Conservation (phyloP, 176 grass and related monocot species). For the Aegilops longissima region DNA sequence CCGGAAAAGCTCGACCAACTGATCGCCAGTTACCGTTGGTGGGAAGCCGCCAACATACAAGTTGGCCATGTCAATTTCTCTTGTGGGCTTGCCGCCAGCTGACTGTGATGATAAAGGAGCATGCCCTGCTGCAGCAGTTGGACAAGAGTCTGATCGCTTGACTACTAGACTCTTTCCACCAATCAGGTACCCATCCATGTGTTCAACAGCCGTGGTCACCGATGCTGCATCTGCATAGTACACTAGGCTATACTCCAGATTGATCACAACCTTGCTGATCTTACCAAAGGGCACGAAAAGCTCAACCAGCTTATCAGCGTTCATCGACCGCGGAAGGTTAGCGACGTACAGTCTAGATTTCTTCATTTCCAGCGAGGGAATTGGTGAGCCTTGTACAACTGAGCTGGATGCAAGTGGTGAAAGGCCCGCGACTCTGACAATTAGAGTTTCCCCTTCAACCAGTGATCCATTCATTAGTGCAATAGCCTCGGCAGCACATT, state of each 20-base stretch:
- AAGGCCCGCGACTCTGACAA: slow-evolving; percentile 47
- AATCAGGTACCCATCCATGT: slow-evolving; percentile 57
- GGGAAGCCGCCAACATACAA: slow-evolving; percentile 56
- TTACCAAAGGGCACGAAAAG: slow-evolving; percentile 63
- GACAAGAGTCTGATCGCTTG: slow-evolving; percentile 10
- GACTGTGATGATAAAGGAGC: slow-evolving; percentile 7
- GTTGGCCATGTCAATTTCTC: slow-evolving; percentile 58
- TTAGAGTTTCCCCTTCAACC: slow-evolving; percentile 49
- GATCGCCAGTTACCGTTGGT: slow-evolving; percentile 36
- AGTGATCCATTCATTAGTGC: slow-evolving; percentile 58
- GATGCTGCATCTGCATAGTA: slow-evolving; percentile 41
- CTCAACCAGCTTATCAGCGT: slow-evolving; percentile 46
- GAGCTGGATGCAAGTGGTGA: slow-evolving; percentile 28
- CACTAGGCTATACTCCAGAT: slow-evolving; percentile 49
- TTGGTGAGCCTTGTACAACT: slow-evolving; percentile 21
- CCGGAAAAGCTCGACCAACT: slow-evolving; percentile 55
- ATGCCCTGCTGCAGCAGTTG: slow-evolving; percentile 22
- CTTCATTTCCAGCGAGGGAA: slow-evolving; percentile 36
- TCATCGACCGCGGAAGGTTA: slow-evolving; percentile 43
- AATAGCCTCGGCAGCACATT: slow-evolving; percentile 45
- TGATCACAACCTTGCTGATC: slow-evolving; percentile 48
- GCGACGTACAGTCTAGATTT: slow-evolving; percentile 36
- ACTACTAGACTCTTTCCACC: slow-evolving; percentile 56
- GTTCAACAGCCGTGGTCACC: slow-evolving; percentile 30
- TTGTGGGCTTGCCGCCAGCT: slow-evolving; percentile 21